Evolutionary conservation across 352 stramenopile genomes (phyloP).

Genomic region (Globisporangium takayamanum): DNA sequence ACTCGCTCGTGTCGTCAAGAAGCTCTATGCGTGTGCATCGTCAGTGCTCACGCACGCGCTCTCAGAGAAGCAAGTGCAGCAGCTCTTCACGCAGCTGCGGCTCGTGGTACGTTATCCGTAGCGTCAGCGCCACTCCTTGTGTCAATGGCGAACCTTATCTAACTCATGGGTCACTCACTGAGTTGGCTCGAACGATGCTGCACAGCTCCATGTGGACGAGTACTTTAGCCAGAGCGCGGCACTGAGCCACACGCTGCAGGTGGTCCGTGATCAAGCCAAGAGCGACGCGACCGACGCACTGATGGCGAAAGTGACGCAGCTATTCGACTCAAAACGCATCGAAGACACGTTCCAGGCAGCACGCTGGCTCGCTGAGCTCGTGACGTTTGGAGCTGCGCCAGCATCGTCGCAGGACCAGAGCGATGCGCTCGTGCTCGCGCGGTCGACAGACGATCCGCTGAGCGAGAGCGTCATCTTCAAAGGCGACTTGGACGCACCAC

Average conservation of each 20-base stretch:
- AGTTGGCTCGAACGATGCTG: not conserved
- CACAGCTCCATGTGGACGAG: constrained; percentile 30
- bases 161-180: not conserved
- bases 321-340: constrained; percentile 19
- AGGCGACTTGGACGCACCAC: not conserved
- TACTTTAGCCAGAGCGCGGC: constrained; percentile 35
- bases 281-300: constrained; percentile 18
- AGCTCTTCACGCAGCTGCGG: constrained; percentile 32
- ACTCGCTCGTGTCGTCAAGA: constrained; percentile 17
- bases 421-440: not conserved
- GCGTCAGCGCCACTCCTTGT: not conserved
- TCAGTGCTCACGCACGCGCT: constrained; percentile 19
- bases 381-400: constrained; percentile 16
- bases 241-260: constrained; percentile 24
- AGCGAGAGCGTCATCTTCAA: constrained; percentile 13
- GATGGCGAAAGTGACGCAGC: constrained; percentile 22
- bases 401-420: not conserved
- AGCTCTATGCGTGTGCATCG: constrained; percentile 13
- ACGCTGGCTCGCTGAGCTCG: constrained; percentile 45
- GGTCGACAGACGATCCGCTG: not conserved
- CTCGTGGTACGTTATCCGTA: constrained; percentile 12
- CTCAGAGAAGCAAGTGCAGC: constrained; percentile 30
- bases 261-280: constrained; percentile 13
- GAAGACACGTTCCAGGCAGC: constrained; percentile 41
- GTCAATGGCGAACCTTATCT: not conserved